Base-by-base conservation (phyloP, 345 rosid species). In the Arabis alpina region DNA sequence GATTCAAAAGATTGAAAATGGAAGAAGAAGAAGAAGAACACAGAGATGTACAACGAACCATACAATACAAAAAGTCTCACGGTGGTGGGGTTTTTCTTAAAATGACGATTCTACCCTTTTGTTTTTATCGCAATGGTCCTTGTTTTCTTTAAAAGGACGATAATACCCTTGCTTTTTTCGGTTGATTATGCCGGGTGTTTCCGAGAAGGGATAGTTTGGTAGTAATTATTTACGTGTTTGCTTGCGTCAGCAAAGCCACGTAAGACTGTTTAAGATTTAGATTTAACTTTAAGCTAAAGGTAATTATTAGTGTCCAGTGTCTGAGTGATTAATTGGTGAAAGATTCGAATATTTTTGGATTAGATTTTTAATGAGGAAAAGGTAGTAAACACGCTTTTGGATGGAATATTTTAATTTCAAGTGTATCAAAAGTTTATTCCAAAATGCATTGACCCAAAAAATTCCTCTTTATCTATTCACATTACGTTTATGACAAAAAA, bases 181-280 rank as follows among this genome's bases (percentile, higher is more conserved):
- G 41, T 34, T 47, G 15, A 12, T 37, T 8, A 10, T 28, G 3
- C 5, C 32, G 16, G 6, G 16, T 27, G 23, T 19, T 19, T 19
- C 23, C 5, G 4, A 40, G 1, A 59, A 53, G 53, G 74, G 70
- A 5, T 3, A 54, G 37, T 61, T 68, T 53, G 1, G 78, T 75
- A 16, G 40, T 3, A 1, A 11, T 3, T 13, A 14, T 49, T 19
- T 61, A 23, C 78, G 69, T 75, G 3, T 27, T 51, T 75, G 78
- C 63, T 68, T 68, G 40, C 74, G 74, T 68, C 16, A 67, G n/a
- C 63, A 61, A 36, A 1, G 60, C 78, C 73, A 61, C 69, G 63
- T 75, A 72, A 66, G 41, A 50, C 34, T 51, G 39, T 64, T 19
- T 41, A 60, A 58, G 53, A 30, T 59, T 7, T 12, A 39, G 3